Conservation (phyloP, 208 protist species). For the Acanthamoeba triangularis region DNA sequence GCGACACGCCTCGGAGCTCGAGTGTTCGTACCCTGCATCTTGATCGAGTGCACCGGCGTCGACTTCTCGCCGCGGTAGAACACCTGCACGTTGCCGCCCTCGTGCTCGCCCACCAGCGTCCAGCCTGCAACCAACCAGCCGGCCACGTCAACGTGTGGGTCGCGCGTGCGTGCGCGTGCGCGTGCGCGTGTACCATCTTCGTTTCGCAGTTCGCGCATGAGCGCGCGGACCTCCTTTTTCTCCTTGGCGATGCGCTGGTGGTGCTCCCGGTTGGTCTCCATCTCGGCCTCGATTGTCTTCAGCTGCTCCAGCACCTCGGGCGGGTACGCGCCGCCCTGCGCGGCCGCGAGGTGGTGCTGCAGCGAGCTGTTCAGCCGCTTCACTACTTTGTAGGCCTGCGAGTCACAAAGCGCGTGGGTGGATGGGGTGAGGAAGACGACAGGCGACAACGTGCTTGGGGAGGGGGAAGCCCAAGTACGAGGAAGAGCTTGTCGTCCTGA, state of each 20-base stretch:
- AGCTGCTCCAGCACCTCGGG: neutral
- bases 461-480: neutral
- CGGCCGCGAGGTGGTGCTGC: neutral
- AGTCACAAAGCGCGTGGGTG: too few species aligned
- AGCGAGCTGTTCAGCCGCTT: neutral
- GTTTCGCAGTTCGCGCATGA: slow-evolving; percentile 43
- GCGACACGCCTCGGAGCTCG: neutral
- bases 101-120: slow-evolving; percentile 33
- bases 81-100: slow-evolving; percentile 22
- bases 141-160: neutral
- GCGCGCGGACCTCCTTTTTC: slow-evolving; percentile 22
- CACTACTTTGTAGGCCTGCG: neutral
- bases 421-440: too few species aligned
- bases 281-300: neutral
- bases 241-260: neutral
- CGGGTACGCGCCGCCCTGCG: neutral
- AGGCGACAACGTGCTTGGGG: neutral
- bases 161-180: neutral
- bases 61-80: slow-evolving; percentile 60
- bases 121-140: neutral
- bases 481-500: slow-evolving; percentile 48
- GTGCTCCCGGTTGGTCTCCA: neutral
- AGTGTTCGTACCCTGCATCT: slow-evolving; percentile 51
- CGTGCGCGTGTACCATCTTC: neutral
- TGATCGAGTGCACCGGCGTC: slow-evolving; percentile 63